phyloP scores from a whole-genome alignment of 257 asterid species.

The Rauvolfia tetraphylla region DNA sequence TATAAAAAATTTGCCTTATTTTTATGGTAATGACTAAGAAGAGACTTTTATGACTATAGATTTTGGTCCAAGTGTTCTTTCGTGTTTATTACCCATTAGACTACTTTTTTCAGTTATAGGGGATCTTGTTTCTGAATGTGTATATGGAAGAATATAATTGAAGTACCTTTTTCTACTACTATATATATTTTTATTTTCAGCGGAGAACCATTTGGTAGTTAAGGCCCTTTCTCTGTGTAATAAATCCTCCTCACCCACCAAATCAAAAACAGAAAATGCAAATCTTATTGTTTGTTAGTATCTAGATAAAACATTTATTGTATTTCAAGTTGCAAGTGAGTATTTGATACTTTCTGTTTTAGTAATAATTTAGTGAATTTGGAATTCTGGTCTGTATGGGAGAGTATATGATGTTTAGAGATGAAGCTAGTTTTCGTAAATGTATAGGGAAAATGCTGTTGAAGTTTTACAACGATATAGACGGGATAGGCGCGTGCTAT shows the following conservation, averaged over 20 bases:
- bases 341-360: not conserved
- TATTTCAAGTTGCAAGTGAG: not conserved
- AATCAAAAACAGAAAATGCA: no score
- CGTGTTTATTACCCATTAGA: not conserved
- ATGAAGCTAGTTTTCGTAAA: not conserved
- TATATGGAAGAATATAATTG: not conserved
- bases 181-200: not conserved
- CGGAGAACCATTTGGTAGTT: not conserved
- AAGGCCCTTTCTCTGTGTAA: not conserved
- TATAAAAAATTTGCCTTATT: not conserved
- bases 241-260: not conserved
- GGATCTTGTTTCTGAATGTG: not conserved
- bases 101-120: no score
- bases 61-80: not conserved
- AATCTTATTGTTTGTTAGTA: not conserved
- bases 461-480: constrained; percentile 85
- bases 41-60: not conserved
- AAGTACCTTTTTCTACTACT: not conserved
- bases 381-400: not conserved
- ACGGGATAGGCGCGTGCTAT: constrained; percentile 75
- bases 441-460: constrained; percentile 62
- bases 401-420: not conserved
- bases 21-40: not conserved
- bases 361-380: not conserved
- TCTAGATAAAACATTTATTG: not conserved